These are phyloP conservation scores for Monosporozyma siamensis DNA, from an alignment of 805 yeast genomes.

Conservation along the genomic window DNA sequence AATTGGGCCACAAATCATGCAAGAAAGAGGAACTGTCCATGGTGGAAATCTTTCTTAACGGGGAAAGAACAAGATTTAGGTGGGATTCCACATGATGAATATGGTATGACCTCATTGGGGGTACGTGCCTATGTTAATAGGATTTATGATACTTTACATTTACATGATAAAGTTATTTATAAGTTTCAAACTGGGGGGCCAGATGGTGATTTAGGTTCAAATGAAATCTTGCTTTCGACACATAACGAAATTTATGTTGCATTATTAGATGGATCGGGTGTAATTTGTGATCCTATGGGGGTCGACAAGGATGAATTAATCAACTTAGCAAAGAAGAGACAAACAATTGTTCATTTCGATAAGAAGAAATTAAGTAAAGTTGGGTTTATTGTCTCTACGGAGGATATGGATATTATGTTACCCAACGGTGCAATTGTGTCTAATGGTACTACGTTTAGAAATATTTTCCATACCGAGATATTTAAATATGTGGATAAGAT, in stretches of 20 bases:
- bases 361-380: conserved; percentile 51
- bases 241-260: conserved; percentile 73
- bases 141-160: conserved; percentile 66
- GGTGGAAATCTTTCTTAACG: conserved; percentile 98
- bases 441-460: conserved; percentile 85
- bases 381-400: conserved; percentile 80
- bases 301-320: conserved; percentile 69
- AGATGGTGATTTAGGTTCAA: conserved; percentile 95
- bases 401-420: conserved; percentile 66
- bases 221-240: conserved; percentile 80
- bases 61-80: conserved; percentile 89
- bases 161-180: conserved; percentile 48
- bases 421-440: conserved; percentile 69
- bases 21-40: conserved; percentile 79
- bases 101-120: conserved; percentile 95
- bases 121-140: conserved; percentile 87
- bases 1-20: conserved; percentile 98
- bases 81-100: conserved; percentile 96
- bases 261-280: conserved; percentile 93
- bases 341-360: conserved; percentile 65
- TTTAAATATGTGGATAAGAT: conserved; percentile 55
- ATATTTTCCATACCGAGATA: conserved; percentile 72
- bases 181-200: conserved; percentile 98
- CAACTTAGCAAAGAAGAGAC: conserved; percentile 68
- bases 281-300: conserved; percentile 84